These are phyloP conservation scores for Moricandia moricandioides DNA, from an alignment of 345 rosid genomes.

Conservation along the genomic window DNA sequence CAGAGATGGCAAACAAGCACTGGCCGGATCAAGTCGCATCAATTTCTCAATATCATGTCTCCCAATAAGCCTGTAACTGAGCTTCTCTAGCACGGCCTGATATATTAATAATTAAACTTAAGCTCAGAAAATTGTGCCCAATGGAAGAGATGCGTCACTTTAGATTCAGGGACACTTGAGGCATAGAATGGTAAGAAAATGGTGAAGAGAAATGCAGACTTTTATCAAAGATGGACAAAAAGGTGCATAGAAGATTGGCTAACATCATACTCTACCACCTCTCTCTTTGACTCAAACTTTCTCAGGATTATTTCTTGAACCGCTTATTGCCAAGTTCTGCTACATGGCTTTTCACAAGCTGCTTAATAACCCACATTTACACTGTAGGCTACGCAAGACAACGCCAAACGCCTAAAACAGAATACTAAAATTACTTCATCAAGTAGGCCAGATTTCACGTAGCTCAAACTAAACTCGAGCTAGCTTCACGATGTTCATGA, in stretches of 20 bases:
- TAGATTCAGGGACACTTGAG: slow-evolving; percentile 6
- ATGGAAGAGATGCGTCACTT: neutral
- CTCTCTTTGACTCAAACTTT: slow-evolving; percentile 11
- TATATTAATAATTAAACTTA: slow-evolving; percentile 33
- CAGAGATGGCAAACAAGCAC: slow-evolving; percentile 65
- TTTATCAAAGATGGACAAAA: neutral
- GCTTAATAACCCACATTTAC: slow-evolving; percentile 5
- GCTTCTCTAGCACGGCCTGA: slow-evolving; percentile 99
- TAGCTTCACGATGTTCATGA: slow-evolving; percentile 1
- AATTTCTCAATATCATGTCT: slow-evolving; percentile 95
- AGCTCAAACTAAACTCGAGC: slow-evolving; percentile 5
- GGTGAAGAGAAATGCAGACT: neutral
- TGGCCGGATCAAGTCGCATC: slow-evolving; percentile 83
- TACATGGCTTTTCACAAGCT: slow-evolving; percentile 10
- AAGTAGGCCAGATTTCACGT: neutral
- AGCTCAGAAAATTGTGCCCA: slow-evolving; percentile 17
- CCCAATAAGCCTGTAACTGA: slow-evolving; percentile 95
- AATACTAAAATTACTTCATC: neutral
- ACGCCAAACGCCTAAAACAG: slow-evolving; percentile 10
- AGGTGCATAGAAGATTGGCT: slow-evolving; percentile 3
- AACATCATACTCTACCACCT: neutral
- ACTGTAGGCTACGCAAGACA: slow-evolving; percentile 8
- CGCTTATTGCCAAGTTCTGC: slow-evolving; percentile 22
- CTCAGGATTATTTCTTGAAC: slow-evolving; percentile 5
- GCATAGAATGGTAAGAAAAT: slow-evolving; percentile 2